Percentiles rank a stretch among this genome's conserved stretches.
Evolutionary conservation across 352 stramenopile genomes (phyloP).

Genomic region (Achlya hypogyna): DNA sequence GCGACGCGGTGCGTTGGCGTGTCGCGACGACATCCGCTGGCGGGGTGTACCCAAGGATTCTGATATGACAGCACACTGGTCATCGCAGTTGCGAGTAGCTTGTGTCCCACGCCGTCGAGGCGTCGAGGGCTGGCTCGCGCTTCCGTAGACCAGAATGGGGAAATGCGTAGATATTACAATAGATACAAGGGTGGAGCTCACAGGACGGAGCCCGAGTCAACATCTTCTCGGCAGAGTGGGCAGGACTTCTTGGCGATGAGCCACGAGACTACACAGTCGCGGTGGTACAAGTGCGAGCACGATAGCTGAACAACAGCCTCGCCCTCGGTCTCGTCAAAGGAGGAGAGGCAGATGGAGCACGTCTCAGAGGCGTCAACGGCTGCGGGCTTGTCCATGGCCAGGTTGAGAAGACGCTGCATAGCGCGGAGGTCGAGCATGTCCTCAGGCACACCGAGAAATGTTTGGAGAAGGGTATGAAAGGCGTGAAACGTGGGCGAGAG

Average conservation of each 20-base stretch:
- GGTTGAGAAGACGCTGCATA: not conserved
- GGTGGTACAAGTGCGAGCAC: slow-evolving; percentile 14
- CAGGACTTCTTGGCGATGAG: slow-evolving; percentile 7
- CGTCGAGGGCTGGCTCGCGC: not conserved
- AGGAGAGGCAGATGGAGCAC: slow-evolving; percentile 4
- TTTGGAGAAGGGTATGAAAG: not conserved
- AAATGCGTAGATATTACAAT: not conserved
- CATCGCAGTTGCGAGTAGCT: not conserved
- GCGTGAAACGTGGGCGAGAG: not conserved
- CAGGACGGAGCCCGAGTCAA: slow-evolving; percentile 9
- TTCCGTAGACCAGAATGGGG: not conserved
- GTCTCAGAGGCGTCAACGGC: not conserved
- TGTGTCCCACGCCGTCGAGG: not conserved
- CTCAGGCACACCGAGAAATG: not conserved
- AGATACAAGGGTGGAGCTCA: not conserved
- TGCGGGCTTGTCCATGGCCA: not conserved
- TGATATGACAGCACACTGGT: not conserved
- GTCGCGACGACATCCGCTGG: no score
- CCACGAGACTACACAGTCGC: slow-evolving; percentile 9
- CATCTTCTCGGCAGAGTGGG: slow-evolving; percentile 2
- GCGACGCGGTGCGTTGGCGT: no score
- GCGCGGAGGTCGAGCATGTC: not conserved
- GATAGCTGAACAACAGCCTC: not conserved
- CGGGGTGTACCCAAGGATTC: no score
- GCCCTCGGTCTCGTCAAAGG: slow-evolving; percentile 4